Percentiles rank a stretch among this genome's conserved stretches.
phyloP scores from a whole-genome alignment of 345 rosid species.

The Brassica rapa region DNA sequence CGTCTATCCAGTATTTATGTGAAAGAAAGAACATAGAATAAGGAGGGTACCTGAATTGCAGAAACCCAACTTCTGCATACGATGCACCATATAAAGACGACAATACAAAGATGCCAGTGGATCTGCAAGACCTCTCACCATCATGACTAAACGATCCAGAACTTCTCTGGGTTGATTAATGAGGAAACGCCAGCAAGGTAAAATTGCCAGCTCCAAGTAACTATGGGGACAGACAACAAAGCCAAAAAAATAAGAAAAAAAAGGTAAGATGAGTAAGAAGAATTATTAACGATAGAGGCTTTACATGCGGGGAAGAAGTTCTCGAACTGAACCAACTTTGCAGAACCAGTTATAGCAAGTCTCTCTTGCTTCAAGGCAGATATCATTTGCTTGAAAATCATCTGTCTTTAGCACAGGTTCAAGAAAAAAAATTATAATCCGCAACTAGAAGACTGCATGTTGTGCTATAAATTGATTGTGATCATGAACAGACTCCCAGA shows the following conservation, averaged over 20 bases:
- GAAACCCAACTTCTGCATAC: slow-evolving; percentile 62
- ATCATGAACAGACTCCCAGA: slow-evolving; percentile 19
- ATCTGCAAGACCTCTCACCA: slow-evolving; percentile 89
- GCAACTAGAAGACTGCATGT: slow-evolving; percentile 21
- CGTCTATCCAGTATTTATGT: not conserved
- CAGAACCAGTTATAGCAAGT: slow-evolving; percentile 91
- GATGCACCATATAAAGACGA: slow-evolving; percentile 70
- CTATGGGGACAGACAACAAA: slow-evolving; percentile 43
- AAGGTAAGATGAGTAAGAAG: slow-evolving; percentile 2
- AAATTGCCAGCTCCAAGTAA: slow-evolving; percentile 83
- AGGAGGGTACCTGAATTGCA: slow-evolving; percentile 52
- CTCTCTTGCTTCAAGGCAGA: slow-evolving; percentile 77
- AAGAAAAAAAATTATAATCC: slow-evolving; percentile 19
- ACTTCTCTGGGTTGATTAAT: slow-evolving; percentile 51
- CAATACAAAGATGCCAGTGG: slow-evolving; percentile 83
- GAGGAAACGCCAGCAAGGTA: slow-evolving; percentile 91
- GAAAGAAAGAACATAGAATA: slow-evolving; percentile 10
- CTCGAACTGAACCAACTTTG: slow-evolving; percentile 80
- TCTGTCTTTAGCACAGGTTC: slow-evolving; percentile 50
- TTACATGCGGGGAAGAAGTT: slow-evolving; percentile 96
- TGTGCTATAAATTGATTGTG: slow-evolving; percentile 14
- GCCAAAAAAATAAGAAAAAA: slow-evolving; percentile 2
- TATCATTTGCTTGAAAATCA: slow-evolving; percentile 63
- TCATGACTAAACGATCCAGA: slow-evolving; percentile 69
- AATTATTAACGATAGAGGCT: slow-evolving; percentile 28